Percentiles rank a stretch among this genome's conserved stretches.
Conservation (phyloP, 495 filamentous ascomycete genomes). For the Aspergillus nidulans region DNA sequence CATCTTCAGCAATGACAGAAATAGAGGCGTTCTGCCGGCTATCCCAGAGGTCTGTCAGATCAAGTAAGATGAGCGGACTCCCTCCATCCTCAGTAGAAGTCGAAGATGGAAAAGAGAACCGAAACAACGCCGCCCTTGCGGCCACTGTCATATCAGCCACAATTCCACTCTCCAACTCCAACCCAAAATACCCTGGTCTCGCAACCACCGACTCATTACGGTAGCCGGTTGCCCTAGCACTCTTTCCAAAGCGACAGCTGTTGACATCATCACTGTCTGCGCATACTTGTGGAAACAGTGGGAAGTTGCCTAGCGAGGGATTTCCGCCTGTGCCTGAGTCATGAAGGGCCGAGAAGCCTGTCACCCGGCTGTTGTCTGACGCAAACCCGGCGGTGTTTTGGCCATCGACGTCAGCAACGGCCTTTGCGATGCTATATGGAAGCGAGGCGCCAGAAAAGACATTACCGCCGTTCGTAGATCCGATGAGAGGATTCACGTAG, state of each 20-base stretch:
- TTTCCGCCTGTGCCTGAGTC: slow-evolving; percentile 69
- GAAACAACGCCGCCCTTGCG: slow-evolving; percentile 31
- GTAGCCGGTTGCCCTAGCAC: slow-evolving; percentile 42
- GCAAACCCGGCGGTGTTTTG: slow-evolving; percentile 66
- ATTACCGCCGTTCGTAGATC: slow-evolving; percentile 56
- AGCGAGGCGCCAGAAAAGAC: slow-evolving; percentile 75
- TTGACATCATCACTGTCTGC: slow-evolving; percentile 61
- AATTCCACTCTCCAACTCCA: slow-evolving; percentile 57
- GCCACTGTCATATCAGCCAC: slow-evolving; percentile 59
- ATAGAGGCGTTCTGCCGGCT: slow-evolving; percentile 43
- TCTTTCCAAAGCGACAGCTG: slow-evolving; percentile 61
- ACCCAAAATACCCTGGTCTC: slow-evolving; percentile 64
- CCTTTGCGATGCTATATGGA: slow-evolving; percentile 74
- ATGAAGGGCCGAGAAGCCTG: slow-evolving; percentile 69
- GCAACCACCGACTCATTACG: slow-evolving; percentile 53
- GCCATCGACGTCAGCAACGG: slow-evolving; percentile 67
- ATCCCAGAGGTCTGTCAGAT: slow-evolving; percentile 66
- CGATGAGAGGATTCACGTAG: slow-evolving; percentile 56
- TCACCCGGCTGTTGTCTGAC: slow-evolving; percentile 60
- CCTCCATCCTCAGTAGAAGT: slow-evolving; percentile 38
- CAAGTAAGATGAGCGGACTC: slow-evolving; percentile 60
- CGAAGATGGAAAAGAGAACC: slow-evolving; percentile 61
- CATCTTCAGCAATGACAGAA: slow-evolving; percentile 40
- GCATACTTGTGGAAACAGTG: slow-evolving; percentile 62
- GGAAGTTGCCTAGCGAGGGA: slow-evolving; percentile 70